Percentiles rank a stretch among this genome's conserved stretches.
Evolutionary conservation across 1,139 yeast species (phyloP).

Genomic region (Suhomyces bribrorum): DNA sequence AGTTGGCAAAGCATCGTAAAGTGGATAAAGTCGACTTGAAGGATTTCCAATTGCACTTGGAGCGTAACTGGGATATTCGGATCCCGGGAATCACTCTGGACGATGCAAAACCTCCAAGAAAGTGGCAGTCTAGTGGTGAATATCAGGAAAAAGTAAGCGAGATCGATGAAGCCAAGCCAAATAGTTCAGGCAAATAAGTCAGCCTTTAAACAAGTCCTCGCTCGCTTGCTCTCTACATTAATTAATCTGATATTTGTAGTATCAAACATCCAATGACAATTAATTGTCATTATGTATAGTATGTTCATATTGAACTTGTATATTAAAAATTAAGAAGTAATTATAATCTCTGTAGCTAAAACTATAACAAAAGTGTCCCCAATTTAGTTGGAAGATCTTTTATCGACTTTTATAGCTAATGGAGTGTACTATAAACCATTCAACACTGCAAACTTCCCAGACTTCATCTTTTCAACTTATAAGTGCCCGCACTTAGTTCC

Average conservation of each 20-base stretch:
- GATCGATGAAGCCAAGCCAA: slow-evolving; percentile 11
- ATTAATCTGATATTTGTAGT: slow-evolving; percentile 1
- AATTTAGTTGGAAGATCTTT: too few species aligned
- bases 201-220: not conserved
- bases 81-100: slow-evolving; percentile 92
- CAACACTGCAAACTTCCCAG: too few species aligned
- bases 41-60: slow-evolving; percentile 89
- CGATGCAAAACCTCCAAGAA: slow-evolving; percentile 81
- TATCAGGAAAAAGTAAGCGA: slow-evolving; percentile 38
- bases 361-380: too few species aligned
- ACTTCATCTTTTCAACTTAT: slow-evolving; percentile 11
- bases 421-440: too few species aligned
- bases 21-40: slow-evolving; percentile 81
- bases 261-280: not conserved
- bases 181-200: slow-evolving; percentile 8
- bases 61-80: slow-evolving; percentile 92
- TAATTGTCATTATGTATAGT: not conserved
- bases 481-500: slow-evolving; percentile 19
- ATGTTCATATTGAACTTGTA: not conserved
- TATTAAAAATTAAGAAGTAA: slow-evolving; percentile 1
- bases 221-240: too few species aligned
- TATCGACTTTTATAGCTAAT: too few species aligned
- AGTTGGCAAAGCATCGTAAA: slow-evolving; percentile 91
- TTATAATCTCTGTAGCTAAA: too few species aligned
- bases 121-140: slow-evolving; percentile 71